Base-by-base conservation (phyloP, 495 filamentous ascomycete genomes). In the Aspergillus saccharolyticus region DNA sequence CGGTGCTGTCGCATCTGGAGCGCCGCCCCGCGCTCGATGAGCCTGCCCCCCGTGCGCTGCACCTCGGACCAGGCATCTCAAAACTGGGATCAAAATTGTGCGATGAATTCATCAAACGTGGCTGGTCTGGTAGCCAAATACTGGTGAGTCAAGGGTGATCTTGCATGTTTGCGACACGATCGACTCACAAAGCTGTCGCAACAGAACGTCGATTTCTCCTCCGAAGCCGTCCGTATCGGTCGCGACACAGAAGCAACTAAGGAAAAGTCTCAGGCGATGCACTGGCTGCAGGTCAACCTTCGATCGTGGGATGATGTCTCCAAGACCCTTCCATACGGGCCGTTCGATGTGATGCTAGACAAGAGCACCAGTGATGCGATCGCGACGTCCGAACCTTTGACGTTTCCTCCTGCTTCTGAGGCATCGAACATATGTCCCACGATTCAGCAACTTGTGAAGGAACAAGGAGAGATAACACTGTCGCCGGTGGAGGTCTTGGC, bases 341-440 rank as follows among this genome's bases (percentile, higher is more conserved):
- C 74, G 0, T 73, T 77, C 45, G 70, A 77, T 30, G 66, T 72
- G 44, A 66, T 77, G 19, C 49, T 75, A 0, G 74, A 77, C 49
- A 77, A 77, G 53, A 74, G 74, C 56, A 77, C 74, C 4, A 74
- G 71, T 60, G 74, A 77, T 51, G 70, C 74, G 18, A 74, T 77
- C 45, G 67, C 71, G 16, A 77, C 74, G 0, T 64, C 60, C 15
- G 55, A 45, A 17, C 57, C 70, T 3, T 54, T 54, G 19, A 53
- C 47, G 4, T 60, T 71, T 12, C 47, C 54, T 9, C 28, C 46
- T 1, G 30, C 58, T 9, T 55, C 64, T 7, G 51, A 58, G 7
- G 15, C 19, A n/a, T 44, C 58, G 8, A 8, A 46, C 25, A 49
- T 66, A 8, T 73, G 71, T 44, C 71, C 72, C 0, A 56, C 50